Evolutionary conservation across 768 basidiomycete species (phyloP).

Genomic region (Scleroderma citrinum): DNA sequence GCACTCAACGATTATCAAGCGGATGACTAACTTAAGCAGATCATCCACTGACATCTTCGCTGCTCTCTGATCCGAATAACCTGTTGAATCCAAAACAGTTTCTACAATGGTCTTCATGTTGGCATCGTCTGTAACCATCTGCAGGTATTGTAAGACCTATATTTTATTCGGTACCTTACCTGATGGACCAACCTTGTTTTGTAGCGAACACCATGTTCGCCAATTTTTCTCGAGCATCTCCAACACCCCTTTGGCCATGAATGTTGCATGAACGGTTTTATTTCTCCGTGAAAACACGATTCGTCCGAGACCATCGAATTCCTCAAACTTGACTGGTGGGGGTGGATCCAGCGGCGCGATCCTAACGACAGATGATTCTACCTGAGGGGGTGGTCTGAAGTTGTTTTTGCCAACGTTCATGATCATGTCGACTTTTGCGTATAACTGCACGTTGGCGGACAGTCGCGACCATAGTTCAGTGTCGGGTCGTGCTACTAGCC

Average conservation of each 20-base stretch:
- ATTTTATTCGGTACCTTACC: not conserved
- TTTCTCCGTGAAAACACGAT: conserved; percentile 89
- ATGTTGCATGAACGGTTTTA: conserved; percentile 84
- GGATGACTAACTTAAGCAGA: conserved; percentile 67
- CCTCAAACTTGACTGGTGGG: conserved; percentile 92
- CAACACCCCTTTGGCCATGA: conserved; percentile 90
- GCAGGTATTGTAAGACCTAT: not conserved
- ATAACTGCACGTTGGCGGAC: conserved; percentile 95
- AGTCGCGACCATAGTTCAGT: conserved; percentile 88
- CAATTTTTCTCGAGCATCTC: conserved; percentile 93
- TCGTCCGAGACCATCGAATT: conserved; percentile 92
- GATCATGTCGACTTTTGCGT: conserved; percentile 91
- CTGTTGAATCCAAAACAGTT: conserved; percentile 63
- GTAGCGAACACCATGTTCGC: conserved; percentile 85
- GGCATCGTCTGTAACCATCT: conserved; percentile 68
- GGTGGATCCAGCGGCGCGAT: conserved; percentile 92
- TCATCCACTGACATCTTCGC: conserved; percentile 95
- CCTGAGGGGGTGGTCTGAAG: conserved; percentile 92
- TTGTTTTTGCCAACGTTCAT: conserved; percentile 97
- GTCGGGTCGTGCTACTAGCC: conserved; percentile 81
- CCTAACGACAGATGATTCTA: conserved; percentile 89
- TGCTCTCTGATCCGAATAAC: conserved; percentile 71
- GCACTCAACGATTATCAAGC: not conserved
- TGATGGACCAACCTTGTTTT: conserved; percentile 45
- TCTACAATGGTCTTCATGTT: conserved; percentile 70